Conservation (phyloP, 2,329 filamentous ascomycete species). For the Penicillium sp. region DNA sequence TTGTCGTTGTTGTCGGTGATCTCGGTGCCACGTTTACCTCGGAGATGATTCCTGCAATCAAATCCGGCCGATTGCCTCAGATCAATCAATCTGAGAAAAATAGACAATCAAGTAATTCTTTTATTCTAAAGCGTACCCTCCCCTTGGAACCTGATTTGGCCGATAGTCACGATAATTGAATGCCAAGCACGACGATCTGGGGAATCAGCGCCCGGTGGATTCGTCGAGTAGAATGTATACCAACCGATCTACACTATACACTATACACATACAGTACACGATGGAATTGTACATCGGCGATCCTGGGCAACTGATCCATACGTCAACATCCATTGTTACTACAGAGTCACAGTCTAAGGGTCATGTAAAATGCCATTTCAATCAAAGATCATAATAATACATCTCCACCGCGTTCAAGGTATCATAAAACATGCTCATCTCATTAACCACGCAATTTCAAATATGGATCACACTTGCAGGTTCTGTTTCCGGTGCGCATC, state of each 20-base stretch:
- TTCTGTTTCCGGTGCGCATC: slow-evolving; percentile 61
- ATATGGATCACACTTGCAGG: neutral
- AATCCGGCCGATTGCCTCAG: too few species aligned
- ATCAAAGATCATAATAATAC: slow-evolving; percentile 2
- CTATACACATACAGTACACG: too few species aligned
- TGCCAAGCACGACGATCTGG: neutral
- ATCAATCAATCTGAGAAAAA: neutral
- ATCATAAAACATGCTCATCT: slow-evolving; percentile 5
- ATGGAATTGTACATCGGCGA: too few species aligned
- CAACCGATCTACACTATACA: neutral
- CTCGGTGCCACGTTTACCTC: too few species aligned
- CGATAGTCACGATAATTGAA: neutral
- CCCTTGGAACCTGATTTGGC: neutral
- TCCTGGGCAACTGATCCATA: too few species aligned
- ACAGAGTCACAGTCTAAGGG: neutral
- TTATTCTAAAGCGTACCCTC: neutral
- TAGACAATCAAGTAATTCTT: too few species aligned
- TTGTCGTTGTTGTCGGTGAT: too few species aligned
- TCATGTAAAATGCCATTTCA: neutral
- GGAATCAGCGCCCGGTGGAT: neutral
- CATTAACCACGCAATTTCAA: neutral
- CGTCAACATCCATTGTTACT: neutral
- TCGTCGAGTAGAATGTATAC: neutral
- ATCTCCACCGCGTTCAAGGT: neutral
- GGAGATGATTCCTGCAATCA: neutral